Base-by-base conservation (phyloP, 768 basidiomycete species). In the Dacryopinax primogenitus region DNA sequence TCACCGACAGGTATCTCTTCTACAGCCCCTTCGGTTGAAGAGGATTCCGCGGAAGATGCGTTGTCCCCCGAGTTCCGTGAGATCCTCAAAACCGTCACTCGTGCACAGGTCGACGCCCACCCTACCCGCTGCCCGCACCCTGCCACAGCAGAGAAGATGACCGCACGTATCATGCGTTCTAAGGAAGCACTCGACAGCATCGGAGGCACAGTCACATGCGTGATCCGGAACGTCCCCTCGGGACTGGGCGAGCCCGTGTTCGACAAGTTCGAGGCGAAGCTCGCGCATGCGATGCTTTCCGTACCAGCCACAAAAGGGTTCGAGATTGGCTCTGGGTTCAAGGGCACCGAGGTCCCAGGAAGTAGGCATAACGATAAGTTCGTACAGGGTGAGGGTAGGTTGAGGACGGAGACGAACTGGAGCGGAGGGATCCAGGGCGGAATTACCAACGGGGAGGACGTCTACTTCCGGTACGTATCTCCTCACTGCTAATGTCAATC, bases 251-350 rank as follows among this genome's bases (percentile, higher is more conserved):
- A 98, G 75, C 96, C 96, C 63, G 88, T 91, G 62, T 98, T 99
- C 76, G 94, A 99, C 83, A 98, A 98, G 77, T 87, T 98, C 74
- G 95, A 96, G 76, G 96, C 96, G 21, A 83, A 83, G 68, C 86
- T 99, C 67, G 95, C 84, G 13, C 96, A 98, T 73, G 96, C 96
- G 7, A 98, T 99, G 95, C 83, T 99, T 63, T 96, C 93, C 64
- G 96, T 99, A 72, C 96, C 96, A 30, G 95, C 96, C 18, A 98
- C 96, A 64, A 99, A 99, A 73, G 92, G 86, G 4, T 98, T 99
- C 75, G 96, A 99, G 77, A 86, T 98, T 68, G 96, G 96, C 39
- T 95, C 92, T 33, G 96, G 96, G 28, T 96, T 99, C 82, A 82
- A 84, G 69, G 96, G 96, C 6, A 92, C 93, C 3, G 88, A 94